Percentiles rank a stretch among this genome's conserved stretches.
Evolutionary conservation across 495 filamentous ascomycete species (phyloP).

Genomic region (Melanomma pulvis-pyrius): DNA sequence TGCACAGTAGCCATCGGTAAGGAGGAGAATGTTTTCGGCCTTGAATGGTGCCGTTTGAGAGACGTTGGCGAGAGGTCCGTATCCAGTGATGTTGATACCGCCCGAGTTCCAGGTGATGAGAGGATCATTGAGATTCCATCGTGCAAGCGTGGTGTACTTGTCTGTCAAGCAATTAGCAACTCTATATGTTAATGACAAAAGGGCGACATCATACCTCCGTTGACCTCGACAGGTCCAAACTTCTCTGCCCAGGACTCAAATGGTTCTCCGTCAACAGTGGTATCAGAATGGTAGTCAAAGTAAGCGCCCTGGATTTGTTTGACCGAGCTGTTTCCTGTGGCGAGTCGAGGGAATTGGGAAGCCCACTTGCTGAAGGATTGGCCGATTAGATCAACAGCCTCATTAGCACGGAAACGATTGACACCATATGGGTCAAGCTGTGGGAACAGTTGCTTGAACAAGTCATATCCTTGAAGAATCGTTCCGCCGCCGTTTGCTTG

Average conservation of each 20-base stretch:
- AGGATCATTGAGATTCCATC: conserved; percentile 37
- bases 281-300: conserved; percentile 36
- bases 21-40: conserved; percentile 43
- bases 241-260: conserved; percentile 36
- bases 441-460: conserved; percentile 52
- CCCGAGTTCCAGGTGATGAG: conserved; percentile 16
- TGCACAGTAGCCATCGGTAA: conserved; percentile 63
- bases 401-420: conserved; percentile 50
- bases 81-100: conserved; percentile 41
- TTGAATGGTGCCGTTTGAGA: conserved; percentile 39
- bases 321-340: conserved; percentile 5
- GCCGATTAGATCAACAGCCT: conserved; percentile 51
- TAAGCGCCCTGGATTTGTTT: conserved; percentile 5
- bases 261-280: conserved; percentile 17
- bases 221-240: conserved; percentile 29
- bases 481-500: conserved; percentile 44
- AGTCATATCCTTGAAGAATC: conserved; percentile 47
- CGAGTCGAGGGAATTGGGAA: conserved; percentile 15
- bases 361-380: conserved; percentile 46
- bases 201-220: conserved; percentile 23
- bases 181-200: background rate
- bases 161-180: conserved; percentile 18
- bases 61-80: conserved; percentile 43
- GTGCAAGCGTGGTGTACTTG: conserved; percentile 29
- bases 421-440: conserved; percentile 50